Evolutionary conservation across 306 rosid species (phyloP), one percentile per base, ranked within the genome.

Genomic region (Dryas drummondii): DNA sequence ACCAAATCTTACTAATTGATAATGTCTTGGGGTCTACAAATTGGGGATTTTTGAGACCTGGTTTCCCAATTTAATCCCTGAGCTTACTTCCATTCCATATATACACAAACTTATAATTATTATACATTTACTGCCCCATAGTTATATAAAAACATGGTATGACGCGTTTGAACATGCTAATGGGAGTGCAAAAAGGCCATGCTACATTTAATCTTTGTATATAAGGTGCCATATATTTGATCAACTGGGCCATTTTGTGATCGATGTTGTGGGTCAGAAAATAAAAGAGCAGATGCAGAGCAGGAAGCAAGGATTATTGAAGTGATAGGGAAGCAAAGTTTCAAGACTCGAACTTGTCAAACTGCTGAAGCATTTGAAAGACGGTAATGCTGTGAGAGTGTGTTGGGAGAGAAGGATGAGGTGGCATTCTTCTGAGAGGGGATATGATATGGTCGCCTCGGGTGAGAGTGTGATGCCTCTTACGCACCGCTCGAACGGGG

Each of bases 401-500:
- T 64, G 78, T 58, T 58, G 86, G 90, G 27, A 16, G 58, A 7
- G 87, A 82, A 19, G 93, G 92, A 42, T 77, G 77, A 7, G 90
- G 75, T 62, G 91, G 87, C 90, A 82, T 88, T 83, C 90, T 86
- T 61, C 85, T 60, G 9, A 85, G 71, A 61, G 96, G 97, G 56
- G 84, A 84, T 62, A 87, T 82, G 55, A 84, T 83, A 62, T 79
- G 82, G 76, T 88, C 66, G 49, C 83, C 93, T 12, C 84, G 81
- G 54, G 91, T 91, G 82, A 88, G 94, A 46, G 83, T 87, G 83
- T 90, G 97, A 68, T 94, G 98, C 83, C 97, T 81, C 88, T 94
- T 94, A 15, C 98, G 73, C 51, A 88, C 88, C n/a, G 88, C 85
- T 72, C 92, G 81, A 76, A 81, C 90, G 0, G 86, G 86, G 40